Conservation (phyloP, 306 rosid genomes). For the Astragalus membranaceus region DNA sequence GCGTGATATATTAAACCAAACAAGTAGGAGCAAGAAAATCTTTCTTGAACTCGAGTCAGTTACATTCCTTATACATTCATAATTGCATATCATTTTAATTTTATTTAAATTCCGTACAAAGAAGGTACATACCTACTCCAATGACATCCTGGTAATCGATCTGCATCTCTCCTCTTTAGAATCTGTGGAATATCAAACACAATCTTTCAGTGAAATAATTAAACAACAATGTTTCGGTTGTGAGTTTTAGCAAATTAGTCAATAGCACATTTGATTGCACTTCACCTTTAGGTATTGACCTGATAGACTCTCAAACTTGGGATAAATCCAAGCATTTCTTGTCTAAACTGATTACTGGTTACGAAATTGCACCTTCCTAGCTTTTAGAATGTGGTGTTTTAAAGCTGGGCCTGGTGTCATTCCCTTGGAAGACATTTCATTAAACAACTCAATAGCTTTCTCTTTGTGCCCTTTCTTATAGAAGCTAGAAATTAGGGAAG, state of each 20-base stretch:
- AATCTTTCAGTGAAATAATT: neutral
- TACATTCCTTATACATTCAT: neutral
- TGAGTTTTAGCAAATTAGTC: neutral
- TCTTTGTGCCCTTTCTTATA: conserved; percentile 34
- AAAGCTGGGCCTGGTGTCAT: conserved; percentile 39
- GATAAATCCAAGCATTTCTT: conserved; percentile 2
- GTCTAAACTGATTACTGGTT: conserved; percentile 13
- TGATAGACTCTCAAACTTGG: neutral
- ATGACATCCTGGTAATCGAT: neutral
- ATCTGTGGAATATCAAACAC: conserved; percentile 12
- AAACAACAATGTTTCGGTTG: conserved; percentile 16
- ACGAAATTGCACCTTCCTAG: conserved; percentile 39
- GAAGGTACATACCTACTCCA: conserved; percentile 13
- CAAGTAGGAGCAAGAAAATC: neutral
- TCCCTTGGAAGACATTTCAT: conserved; percentile 57
- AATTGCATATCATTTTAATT: neutral
- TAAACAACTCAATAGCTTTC: conserved; percentile 33
- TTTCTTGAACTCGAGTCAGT: neutral
- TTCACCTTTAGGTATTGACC: conserved; percentile 12
- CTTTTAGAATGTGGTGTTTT: conserved; percentile 44
- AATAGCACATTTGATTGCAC: neutral
- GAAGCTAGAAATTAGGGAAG: conserved; percentile 48
- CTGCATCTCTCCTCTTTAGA: conserved; percentile 3
- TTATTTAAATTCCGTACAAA: neutral
- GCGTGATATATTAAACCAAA: neutral